Evolutionary conservation across 1,139 yeast genomes (phyloP).

Genomic region (Yamadazyma spencermartinsiae): DNA sequence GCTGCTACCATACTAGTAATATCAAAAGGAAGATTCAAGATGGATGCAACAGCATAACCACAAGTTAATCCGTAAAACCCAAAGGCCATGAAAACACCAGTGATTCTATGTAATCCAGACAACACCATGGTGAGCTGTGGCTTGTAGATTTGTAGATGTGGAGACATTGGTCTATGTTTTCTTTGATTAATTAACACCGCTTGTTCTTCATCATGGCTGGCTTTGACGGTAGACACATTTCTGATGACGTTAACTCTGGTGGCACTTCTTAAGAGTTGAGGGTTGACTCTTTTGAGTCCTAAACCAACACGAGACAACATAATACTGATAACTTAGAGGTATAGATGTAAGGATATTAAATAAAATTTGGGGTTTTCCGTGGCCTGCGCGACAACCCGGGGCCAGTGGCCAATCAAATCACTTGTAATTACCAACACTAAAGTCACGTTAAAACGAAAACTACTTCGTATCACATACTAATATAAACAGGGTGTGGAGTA

Average conservation of each 20-base stretch:
- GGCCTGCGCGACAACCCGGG: not conserved
- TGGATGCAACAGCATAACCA: slow-evolving; percentile 69
- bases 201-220: slow-evolving; percentile 65
- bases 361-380: slow-evolving; percentile 1
- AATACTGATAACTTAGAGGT: not conserved
- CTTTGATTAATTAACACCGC: slow-evolving; percentile 79
- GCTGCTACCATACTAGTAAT: slow-evolving; percentile 58
- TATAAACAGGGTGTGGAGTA: not conserved
- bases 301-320: slow-evolving; percentile 23
- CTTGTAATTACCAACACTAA: slow-evolving; percentile 6
- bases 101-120: slow-evolving; percentile 82
- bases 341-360: slow-evolving; percentile 1
- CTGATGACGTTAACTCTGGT: slow-evolving; percentile 6
- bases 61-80: slow-evolving; percentile 77
- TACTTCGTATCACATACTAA: too few relatives aligned
- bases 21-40: slow-evolving; percentile 65
- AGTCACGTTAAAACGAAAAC: too few relatives aligned
- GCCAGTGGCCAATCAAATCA: slow-evolving; percentile 10
- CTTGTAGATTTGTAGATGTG: slow-evolving; percentile 85
- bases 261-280: not conserved
- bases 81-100: slow-evolving; percentile 81
- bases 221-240: slow-evolving; percentile 49
- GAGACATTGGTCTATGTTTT: slow-evolving; percentile 84
- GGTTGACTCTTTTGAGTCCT: slow-evolving; percentile 12
- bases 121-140: slow-evolving; percentile 84